Evolutionary conservation across 805 yeast species (phyloP).

Genomic region (Pichia paraexigua): DNA sequence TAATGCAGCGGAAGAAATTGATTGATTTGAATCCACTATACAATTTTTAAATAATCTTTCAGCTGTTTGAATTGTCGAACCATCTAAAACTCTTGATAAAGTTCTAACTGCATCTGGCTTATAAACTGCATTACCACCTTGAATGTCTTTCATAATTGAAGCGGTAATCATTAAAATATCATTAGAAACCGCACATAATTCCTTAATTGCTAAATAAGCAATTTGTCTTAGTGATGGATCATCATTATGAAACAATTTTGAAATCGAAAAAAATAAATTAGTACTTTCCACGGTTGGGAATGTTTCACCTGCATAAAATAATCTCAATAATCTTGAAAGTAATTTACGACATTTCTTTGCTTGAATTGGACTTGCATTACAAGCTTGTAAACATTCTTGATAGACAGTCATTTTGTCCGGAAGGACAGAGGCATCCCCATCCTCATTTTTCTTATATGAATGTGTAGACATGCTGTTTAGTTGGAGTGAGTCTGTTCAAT

Average conservation of each 20-base stretch:
- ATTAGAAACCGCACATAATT: constrained; percentile 72
- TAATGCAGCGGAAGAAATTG: constrained; percentile 88
- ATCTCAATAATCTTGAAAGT: constrained; percentile 73
- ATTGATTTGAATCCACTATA: constrained; percentile 83
- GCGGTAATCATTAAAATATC: constrained; percentile 97
- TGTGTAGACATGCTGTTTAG: constrained; percentile 59
- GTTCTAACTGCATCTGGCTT: constrained; percentile 95
- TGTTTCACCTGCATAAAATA: constrained; percentile 77
- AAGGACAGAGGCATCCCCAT: constrained; percentile 52
- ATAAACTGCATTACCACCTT: constrained; percentile 74
- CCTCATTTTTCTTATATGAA: constrained; percentile 79
- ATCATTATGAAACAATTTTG: constrained; percentile 90
- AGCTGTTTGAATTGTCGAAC: constrained; percentile 82
- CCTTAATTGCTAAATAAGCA: constrained; percentile 91
- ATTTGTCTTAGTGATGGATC: constrained; percentile 83
- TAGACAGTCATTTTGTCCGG: constrained; percentile 97
- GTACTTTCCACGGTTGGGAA: constrained; percentile 90
- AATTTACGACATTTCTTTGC: constrained; percentile 80
- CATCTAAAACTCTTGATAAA: constrained; percentile 81
- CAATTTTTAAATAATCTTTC: constrained; percentile 90
- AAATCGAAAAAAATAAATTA: constrained; percentile 83
- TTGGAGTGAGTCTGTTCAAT: neutral
- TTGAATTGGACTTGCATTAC: constrained; percentile 84
- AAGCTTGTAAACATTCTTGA: constrained; percentile 89
- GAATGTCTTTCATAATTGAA: constrained; percentile 96